Base-by-base conservation (phyloP, 1,284 basidiomycete species). In the Naganishia sp. region DNA sequence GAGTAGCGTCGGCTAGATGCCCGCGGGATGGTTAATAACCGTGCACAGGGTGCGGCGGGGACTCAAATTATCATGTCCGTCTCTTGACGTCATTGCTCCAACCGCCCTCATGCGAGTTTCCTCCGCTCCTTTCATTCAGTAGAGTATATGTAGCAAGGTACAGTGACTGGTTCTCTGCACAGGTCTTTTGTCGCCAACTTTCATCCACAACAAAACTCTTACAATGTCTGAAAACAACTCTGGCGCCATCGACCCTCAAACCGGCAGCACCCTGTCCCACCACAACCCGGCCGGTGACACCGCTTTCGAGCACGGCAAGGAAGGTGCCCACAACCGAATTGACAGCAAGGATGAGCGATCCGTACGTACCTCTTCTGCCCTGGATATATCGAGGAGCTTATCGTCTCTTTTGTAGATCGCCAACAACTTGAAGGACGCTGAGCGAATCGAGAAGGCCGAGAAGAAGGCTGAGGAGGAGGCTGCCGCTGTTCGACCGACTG, bases 381-480 rank as follows among this genome's bases (percentile, higher is more conserved):
- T 13, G 23, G 4, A 5, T n/a, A 32, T 15, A 54, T 21, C 39
- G 6, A 18, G 31, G 18, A 6, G 15, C 52, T 21, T 3, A 21
- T 13, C 21, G 52, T 32, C 4, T 25, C 3, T 28, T 41, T 41
- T 23, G n/a, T 43, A 68, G 67, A 42, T 63, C 50, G 65, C 67
- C 45, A 68, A 70, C 61, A 68, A 63, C 60, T 50, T 74, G 55
- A 68, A 67, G 17, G 72, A 72, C 15, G 73, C 68, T 28, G 60
- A 67, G 43, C 63, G 69, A 53, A 61, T 68, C 21, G 69, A 71
- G 35, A 70, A 71, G 69, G 60, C 61, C 47, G 67, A 72, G 63
- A 67, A 71, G 67, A 53, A 70, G 54, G 69, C 69, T 0, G 69
- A 71, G 42, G 63, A 68, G 58, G 71, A 67, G 31, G 51, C 21